A percentile compares a stretch with the other conserved stretches of the same genome.
Evolutionary conservation across 2,329 filamentous ascomycete genomes (phyloP).

Genomic region (Bipolaris oryzae): DNA sequence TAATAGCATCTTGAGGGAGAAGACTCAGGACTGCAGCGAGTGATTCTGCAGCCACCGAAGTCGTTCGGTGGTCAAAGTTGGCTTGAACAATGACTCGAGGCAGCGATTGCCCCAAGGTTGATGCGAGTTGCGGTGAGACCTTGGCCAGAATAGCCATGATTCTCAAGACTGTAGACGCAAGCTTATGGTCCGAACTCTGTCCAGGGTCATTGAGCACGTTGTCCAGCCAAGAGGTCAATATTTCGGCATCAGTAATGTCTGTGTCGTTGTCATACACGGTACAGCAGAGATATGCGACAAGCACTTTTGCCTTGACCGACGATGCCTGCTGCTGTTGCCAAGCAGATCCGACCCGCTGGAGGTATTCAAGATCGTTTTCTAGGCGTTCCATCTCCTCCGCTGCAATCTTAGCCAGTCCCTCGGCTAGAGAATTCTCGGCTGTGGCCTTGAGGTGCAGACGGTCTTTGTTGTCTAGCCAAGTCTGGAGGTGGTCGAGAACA

Average conservation of each 20-base stretch:
- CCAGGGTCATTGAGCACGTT: slow-evolving; percentile 76
- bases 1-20: slow-evolving; percentile 89
- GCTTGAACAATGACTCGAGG: slow-evolving; percentile 89
- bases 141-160: slow-evolving; percentile 82
- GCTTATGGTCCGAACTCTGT: slow-evolving; percentile 79
- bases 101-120: slow-evolving; percentile 76
- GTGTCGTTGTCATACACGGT: slow-evolving; percentile 73
- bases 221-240: slow-evolving; percentile 84
- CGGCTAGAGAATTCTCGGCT: slow-evolving; percentile 49
- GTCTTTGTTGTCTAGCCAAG: slow-evolving; percentile 24
- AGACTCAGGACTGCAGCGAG: slow-evolving; percentile 80
- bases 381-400: slow-evolving; percentile 83
- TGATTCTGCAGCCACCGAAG: slow-evolving; percentile 80
- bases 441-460: slow-evolving; percentile 23
- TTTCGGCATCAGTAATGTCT: slow-evolving; percentile 75
- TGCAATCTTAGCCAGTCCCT: slow-evolving; percentile 72
- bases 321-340: slow-evolving; percentile 88
- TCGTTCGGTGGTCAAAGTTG: slow-evolving; percentile 69
- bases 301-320: slow-evolving; percentile 79
- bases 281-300: slow-evolving; percentile 87
- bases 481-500: slow-evolving; percentile 71
- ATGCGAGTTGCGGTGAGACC: slow-evolving; percentile 73
- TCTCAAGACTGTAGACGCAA: slow-evolving; percentile 80
- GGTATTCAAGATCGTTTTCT: slow-evolving; percentile 88
- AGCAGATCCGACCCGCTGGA: slow-evolving; percentile 76